Base-by-base conservation (phyloP, 2,329 filamentous ascomycete genomes). In the Proliferodiscus dingleyae region DNA sequence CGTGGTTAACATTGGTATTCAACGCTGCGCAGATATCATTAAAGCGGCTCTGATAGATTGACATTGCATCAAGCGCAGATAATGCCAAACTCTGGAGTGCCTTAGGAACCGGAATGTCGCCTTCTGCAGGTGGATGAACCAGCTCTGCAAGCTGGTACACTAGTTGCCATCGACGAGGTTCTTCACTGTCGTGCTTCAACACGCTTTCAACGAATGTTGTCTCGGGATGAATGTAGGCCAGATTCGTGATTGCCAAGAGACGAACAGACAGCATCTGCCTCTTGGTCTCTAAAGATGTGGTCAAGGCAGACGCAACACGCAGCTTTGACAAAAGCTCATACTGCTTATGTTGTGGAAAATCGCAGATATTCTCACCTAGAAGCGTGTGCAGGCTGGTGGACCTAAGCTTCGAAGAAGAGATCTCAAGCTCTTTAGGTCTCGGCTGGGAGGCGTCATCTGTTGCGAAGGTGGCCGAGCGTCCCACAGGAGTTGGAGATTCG, bases 1-100 rank as follows among this genome's bases (percentile, higher is more conserved):
- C 94, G 59, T 98, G 94, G 59, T 95, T 97, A 29, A 97, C 91
- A 57, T 91, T 95, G 43, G 94, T 88, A 60, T 89, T 95, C 33
- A 99, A 72, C n/a, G 93, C 89, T 33, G 88, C 83, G 52, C 89
- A 83, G 19, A 98, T 85, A 63, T 98, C 93, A 26, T 81, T 72
- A 23, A 84, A 79, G 61, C 89, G 90, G 46, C 76, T 71, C 86
- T 84, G 62, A 88, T 88, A 61, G 81, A 85, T 5, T n/a, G 87
- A 81, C 46, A 98, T 74, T n/a, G 88, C 87, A 63, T 96, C 89
- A 41, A 99, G 73, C 1, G 91, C 78, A 41, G 81, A 78, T 42
- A 98, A 73, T 6, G 89, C 87, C 49, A 90, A 81, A 2, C 88
- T 87, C 65, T 97, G 91, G 18, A 95, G 71, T 66, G 83, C 81